These are phyloP conservation scores for Wickerhamiella sergipiensis DNA, from an alignment of 805 yeast genomes.

Conservation along the genomic window DNA sequence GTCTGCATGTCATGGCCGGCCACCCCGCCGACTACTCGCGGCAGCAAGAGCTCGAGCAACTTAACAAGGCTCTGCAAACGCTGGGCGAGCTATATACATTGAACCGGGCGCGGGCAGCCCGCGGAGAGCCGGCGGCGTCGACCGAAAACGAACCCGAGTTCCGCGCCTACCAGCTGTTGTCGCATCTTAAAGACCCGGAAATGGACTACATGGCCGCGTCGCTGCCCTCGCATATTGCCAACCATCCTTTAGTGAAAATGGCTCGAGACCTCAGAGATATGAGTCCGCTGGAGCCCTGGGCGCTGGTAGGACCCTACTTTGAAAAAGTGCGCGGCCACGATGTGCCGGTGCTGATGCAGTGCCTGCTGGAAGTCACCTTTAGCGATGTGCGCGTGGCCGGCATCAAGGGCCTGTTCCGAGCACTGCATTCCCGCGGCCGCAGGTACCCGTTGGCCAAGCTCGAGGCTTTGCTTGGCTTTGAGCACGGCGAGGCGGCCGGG, in stretches of 20 bases:
- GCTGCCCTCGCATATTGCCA: constrained; percentile 44
- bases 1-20: constrained; percentile 77
- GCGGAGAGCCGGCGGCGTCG: constrained; percentile 49
- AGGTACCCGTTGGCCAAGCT: constrained; percentile 36
- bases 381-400: constrained; percentile 69
- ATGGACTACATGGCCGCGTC: constrained; percentile 61
- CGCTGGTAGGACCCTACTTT: constrained; percentile 49
- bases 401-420: constrained; percentile 46
- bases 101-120: constrained; percentile 34
- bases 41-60: constrained; percentile 91
- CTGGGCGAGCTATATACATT: constrained; percentile 59
- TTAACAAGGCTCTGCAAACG: constrained; percentile 82
- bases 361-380: constrained; percentile 65
- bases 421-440: constrained; percentile 52
- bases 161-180: constrained; percentile 70
- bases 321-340: constrained; percentile 34
- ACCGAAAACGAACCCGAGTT: constrained; percentile 87
- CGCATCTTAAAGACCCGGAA: constrained; percentile 75
- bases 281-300: constrained; percentile 24
- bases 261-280: constrained; percentile 44
- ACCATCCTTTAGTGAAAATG: constrained; percentile 45
- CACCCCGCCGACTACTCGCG: constrained; percentile 58
- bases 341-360: constrained; percentile 56
- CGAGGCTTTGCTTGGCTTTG: constrained; percentile 48
- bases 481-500: constrained; percentile 36